These are phyloP conservation scores for Neurospora sublineolata DNA, from an alignment of 495 filamentous ascomycete species.

Conservation along the genomic window DNA sequence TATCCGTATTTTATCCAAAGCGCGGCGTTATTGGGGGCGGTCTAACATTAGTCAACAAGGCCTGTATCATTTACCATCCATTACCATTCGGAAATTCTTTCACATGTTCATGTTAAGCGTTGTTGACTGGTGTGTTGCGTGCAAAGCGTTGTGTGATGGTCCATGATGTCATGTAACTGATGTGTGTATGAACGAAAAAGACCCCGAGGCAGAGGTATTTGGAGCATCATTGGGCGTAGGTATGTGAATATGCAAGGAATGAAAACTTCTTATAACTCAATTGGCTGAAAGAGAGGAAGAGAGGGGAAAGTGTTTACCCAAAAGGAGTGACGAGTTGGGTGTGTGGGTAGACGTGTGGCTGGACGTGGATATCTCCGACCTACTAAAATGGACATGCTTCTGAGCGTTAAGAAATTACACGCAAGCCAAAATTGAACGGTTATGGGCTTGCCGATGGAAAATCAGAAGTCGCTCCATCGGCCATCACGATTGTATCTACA, in stretches of 20 bases:
- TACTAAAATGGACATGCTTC: too few relatives aligned
- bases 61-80: slow-evolving; percentile 7
- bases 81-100: background rate
- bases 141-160: background rate
- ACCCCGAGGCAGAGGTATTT: background rate
- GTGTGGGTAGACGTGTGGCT: too few relatives aligned
- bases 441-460: too few relatives aligned
- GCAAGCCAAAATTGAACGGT: too few relatives aligned
- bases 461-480: too few relatives aligned
- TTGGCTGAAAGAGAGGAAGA: too few relatives aligned
- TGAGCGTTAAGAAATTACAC: too few relatives aligned
- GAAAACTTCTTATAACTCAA: too few relatives aligned
- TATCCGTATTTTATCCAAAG: slow-evolving; percentile 3
- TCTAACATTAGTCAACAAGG: background rate
- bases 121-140: background rate
- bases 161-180: background rate
- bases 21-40: slow-evolving; percentile 15
- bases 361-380: too few relatives aligned
- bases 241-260: background rate
- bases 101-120: background rate
- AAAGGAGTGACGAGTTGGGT: too few relatives aligned
- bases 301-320: too few relatives aligned
- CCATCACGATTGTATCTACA: too few relatives aligned
- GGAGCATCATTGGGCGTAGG: background rate
- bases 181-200: background rate